Evolutionary conservation across 495 filamentous ascomycete genomes (phyloP).

Genomic region (Aspergillus funiculosus): DNA sequence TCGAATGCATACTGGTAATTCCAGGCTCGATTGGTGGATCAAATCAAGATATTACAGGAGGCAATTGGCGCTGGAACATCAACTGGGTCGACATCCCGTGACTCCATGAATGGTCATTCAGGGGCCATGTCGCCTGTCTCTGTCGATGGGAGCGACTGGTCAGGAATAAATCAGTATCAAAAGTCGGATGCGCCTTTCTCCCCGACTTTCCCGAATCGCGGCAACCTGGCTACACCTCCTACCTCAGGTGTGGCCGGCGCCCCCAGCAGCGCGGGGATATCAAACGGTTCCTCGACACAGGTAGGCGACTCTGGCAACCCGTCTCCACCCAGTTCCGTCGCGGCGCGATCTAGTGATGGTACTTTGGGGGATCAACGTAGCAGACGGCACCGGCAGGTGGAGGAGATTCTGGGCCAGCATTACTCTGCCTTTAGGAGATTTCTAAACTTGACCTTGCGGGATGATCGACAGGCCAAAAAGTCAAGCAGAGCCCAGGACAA

Average conservation of each 20-base stretch:
- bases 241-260: constrained; percentile 58
- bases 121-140: constrained; percentile 80
- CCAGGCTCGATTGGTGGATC: constrained; percentile 1
- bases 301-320: constrained; percentile 54
- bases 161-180: constrained; percentile 68
- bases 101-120: constrained; percentile 54
- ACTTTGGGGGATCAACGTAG: constrained; percentile 55
- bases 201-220: constrained; percentile 49
- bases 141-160: constrained; percentile 82
- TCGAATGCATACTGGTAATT: constrained; percentile 20
- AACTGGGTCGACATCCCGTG: constrained; percentile 6
- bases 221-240: constrained; percentile 64
- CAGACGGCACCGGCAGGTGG: constrained; percentile 51
- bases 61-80: neutral
- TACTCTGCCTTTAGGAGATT: constrained; percentile 75
- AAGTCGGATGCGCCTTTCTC: constrained; percentile 52
- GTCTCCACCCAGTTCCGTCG: constrained; percentile 81
- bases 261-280: constrained; percentile 48
- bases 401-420: constrained; percentile 71
- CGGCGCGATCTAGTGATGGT: constrained; percentile 66
- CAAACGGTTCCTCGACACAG: constrained; percentile 28
- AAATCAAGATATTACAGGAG: neutral
- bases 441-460: constrained; percentile 58
- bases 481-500: constrained; percentile 91
- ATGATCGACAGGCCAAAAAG: constrained; percentile 66